A percentile compares a stretch with the other conserved stretches of the same genome.
Evolutionary conservation across 192 early-diverging fungal genomes (phyloP).

Genomic region (Linnemannia exigua): DNA sequence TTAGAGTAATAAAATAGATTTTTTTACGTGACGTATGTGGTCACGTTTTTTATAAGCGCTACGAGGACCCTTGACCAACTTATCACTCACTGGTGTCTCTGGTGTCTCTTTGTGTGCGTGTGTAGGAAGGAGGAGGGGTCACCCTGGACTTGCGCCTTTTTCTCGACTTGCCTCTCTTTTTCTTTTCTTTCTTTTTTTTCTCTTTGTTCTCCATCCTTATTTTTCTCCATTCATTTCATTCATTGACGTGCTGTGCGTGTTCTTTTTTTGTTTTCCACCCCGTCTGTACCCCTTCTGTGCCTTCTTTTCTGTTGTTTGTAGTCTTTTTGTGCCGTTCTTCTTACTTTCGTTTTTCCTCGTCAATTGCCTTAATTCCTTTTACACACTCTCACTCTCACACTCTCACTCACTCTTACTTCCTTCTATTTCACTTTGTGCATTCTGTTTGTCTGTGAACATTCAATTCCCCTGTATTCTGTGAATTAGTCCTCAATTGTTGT

Average conservation of each 20-base stretch:
- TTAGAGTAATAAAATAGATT: not conserved
- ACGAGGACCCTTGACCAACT: not conserved
- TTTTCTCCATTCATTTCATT: not conserved
- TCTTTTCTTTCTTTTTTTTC: not conserved
- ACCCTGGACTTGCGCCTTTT: not conserved
- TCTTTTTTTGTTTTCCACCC: not conserved
- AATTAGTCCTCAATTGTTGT: not conserved
- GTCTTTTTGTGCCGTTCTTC: not conserved
- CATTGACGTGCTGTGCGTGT: slow-evolving; percentile 6
- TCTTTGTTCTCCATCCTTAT: not conserved
- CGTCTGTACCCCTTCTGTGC: slow-evolving; percentile 6
- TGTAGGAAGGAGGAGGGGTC: not conserved
- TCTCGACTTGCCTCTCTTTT: not conserved
- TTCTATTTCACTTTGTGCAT: slow-evolving; percentile 17
- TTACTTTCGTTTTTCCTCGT: not conserved
- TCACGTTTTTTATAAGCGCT: not conserved
- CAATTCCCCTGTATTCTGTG: slow-evolving; percentile 23
- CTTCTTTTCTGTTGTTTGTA: slow-evolving; percentile 11
- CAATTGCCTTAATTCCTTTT: not conserved
- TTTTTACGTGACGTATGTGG: slow-evolving; percentile 1
- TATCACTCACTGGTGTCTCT: too few relatives aligned
- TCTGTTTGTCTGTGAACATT: slow-evolving; percentile 26
- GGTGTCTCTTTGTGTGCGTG: not conserved
- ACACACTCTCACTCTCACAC: slow-evolving; percentile 5
- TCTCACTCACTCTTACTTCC: too few relatives aligned